Evolutionary conservation across 345 rosid species (phyloP), one percentile per base, ranked within the genome.

Genomic region (Eucalyptus cladocalyx): DNA sequence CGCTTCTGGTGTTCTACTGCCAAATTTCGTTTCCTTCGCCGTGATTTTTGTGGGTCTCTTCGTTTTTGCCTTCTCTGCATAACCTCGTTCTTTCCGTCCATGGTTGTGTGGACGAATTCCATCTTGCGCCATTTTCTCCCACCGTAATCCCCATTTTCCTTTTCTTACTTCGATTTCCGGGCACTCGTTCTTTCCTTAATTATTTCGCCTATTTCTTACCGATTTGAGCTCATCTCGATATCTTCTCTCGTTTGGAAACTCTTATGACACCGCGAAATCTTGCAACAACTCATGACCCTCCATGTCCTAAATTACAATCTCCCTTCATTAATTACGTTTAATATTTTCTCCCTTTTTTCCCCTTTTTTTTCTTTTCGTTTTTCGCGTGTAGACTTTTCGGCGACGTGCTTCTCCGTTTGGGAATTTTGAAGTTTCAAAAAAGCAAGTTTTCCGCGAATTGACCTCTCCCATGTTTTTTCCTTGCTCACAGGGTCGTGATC

Each of bases 401-500:
- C 83, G 47, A 37, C 9, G 45, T 76, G 83, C 16, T 37, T 19
- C 45, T 76, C 5, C 47, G 47, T 76, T 37, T 76, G 54, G 81
- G 81, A 87, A 87, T 28, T 56, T 67, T 67, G 85, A 56, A 60
- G 50, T 58, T 47, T 34, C 5, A 14, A 56, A 17, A 62, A 45
- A 17, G 48, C 48, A 12, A 34, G 2, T 60, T 54, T 87, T 14
- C 49, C 47, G 24, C 13, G 28, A 76, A 19, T 76, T 76, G 83
- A 76, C 45, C 80, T 83, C 60, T 69, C 88, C 30, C 72, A 9
- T 87, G n/a, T 76, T 80, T 53, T 90, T 53, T 53, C 58, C n/a
- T 50, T 53, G 9, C 6, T 49, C 32, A 17, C 97, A 98, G 99
- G 93, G 99, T 98, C 90, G 98, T 95, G 91, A 95, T 98, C 92